A percentile compares a stretch with the other conserved stretches of the same genome.
phyloP scores from a whole-genome alignment of 148 eudicot genomes.

The Silene latifolia region DNA sequence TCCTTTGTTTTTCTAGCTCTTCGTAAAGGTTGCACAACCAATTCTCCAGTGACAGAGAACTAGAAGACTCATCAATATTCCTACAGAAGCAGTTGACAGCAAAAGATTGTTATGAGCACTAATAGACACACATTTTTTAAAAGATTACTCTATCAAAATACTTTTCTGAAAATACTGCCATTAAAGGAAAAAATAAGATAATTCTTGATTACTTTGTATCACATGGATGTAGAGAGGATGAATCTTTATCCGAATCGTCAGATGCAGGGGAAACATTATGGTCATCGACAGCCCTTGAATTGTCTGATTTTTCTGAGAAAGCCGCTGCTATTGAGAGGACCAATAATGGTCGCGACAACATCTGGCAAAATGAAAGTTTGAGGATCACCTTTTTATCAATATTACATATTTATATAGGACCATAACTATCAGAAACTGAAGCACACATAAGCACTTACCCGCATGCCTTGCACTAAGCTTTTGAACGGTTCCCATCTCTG shows the following conservation, averaged over 20 bases:
- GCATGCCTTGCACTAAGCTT: constrained; percentile 58
- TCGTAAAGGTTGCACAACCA: constrained; percentile 58
- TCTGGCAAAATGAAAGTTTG: constrained; percentile 31
- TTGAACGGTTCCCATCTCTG: constrained; percentile 75
- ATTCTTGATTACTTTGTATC: constrained; percentile 41
- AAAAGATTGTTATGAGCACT: constrained; percentile 10
- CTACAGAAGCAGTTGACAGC: constrained; percentile 39
- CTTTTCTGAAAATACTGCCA: background rate
- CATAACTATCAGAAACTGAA: background rate
- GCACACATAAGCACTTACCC: constrained; percentile 36
- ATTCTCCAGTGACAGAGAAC: constrained; percentile 30
- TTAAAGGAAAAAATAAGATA: background rate
- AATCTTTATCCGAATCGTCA: constrained; percentile 34
- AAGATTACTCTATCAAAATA: background rate
- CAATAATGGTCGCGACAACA: constrained; percentile 74
- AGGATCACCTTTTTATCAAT: constrained; percentile 4
- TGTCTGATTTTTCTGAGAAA: constrained; percentile 44
- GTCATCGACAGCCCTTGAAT: constrained; percentile 29
- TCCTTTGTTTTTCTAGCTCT: constrained; percentile 71
- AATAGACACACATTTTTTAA: background rate
- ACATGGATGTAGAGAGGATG: constrained; percentile 34
- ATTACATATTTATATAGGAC: background rate
- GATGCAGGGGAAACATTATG: constrained; percentile 28
- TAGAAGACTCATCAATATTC: constrained; percentile 37
- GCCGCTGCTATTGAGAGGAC: constrained; percentile 73